Percentiles rank a stretch among this genome's conserved stretches.
Conservation (phyloP, 2,329 filamentous ascomycete genomes). For the Aureobasidium mangrovei region DNA sequence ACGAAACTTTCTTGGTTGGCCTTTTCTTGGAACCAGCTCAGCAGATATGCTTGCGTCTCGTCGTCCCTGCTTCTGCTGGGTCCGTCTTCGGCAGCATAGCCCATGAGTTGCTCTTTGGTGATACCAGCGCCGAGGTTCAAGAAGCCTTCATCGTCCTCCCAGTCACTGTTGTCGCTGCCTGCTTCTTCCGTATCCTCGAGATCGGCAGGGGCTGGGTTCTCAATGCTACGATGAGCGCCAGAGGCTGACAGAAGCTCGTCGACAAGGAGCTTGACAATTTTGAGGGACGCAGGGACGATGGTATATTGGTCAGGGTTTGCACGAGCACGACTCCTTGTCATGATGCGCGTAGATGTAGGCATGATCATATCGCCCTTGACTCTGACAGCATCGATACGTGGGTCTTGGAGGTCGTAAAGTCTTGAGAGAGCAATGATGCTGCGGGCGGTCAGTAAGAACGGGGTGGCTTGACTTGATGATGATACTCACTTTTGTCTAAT, state of each 20-base stretch:
- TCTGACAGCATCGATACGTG: conserved; percentile 65
- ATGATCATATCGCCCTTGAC: conserved; percentile 91
- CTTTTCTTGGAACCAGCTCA: conserved; percentile 64
- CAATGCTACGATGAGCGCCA: conserved; percentile 37
- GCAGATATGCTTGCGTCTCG: conserved; percentile 78
- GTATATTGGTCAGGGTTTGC: conserved; percentile 87
- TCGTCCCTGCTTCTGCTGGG: conserved; percentile 61
- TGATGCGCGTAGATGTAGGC: conserved; percentile 69
- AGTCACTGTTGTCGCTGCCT: conserved; percentile 58
- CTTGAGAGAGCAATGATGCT: conserved; percentile 90
- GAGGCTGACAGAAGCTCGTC: conserved; percentile 75
- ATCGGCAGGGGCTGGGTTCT: conserved; percentile 43
- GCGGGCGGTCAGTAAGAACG: neutral
- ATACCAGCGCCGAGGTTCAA: conserved; percentile 59
- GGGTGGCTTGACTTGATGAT: no score
- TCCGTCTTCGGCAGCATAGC: conserved; percentile 51
- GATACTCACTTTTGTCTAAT: conserved; percentile 83
- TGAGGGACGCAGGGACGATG: conserved; percentile 75
- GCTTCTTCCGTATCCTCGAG: conserved; percentile 58
- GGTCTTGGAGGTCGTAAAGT: conserved; percentile 78
- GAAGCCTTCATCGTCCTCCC: conserved; percentile 74
- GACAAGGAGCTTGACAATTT: conserved; percentile 92
- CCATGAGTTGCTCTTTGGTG: conserved; percentile 66
- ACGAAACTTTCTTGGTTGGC: conserved; percentile 47
- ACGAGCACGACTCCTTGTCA: conserved; percentile 85